Conservation (phyloP, 441 rosid genomes). For the Dalechampia spathulata region DNA sequence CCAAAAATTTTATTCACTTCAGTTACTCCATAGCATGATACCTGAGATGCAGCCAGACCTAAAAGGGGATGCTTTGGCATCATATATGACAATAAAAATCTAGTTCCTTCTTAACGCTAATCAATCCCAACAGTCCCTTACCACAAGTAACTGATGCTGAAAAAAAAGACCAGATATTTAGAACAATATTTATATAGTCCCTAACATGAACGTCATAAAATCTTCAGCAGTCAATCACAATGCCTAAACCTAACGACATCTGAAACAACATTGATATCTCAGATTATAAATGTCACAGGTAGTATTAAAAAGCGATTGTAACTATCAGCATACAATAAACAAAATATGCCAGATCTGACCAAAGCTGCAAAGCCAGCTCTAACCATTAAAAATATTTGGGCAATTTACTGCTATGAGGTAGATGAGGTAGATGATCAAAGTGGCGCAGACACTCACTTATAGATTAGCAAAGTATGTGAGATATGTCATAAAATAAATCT, state of each 20-base stretch:
- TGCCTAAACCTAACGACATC: too few species aligned
- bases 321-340: not conserved
- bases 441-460: too few species aligned
- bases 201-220: too few species aligned
- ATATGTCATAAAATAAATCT: too few species aligned
- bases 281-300: not conserved
- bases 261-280: not conserved
- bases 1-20: not conserved
- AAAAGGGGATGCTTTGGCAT: not conserved
- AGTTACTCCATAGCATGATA: not conserved
- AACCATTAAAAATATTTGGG: not conserved
- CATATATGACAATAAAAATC: not conserved
- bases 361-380: not conserved
- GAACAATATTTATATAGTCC: too few species aligned
- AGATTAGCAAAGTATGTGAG: too few species aligned
- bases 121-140: not conserved
- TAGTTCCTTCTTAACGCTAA: not conserved
- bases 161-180: too few species aligned
- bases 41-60: not conserved
- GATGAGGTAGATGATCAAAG: too few species aligned
- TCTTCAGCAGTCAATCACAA: too few species aligned
- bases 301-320: not conserved
- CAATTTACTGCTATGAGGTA: not conserved
- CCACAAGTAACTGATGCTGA: not conserved
- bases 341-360: not conserved